These are phyloP conservation scores for Filobasidium wieringae DNA, from an alignment of 768 basidiomycete species.

Conservation along the genomic window DNA sequence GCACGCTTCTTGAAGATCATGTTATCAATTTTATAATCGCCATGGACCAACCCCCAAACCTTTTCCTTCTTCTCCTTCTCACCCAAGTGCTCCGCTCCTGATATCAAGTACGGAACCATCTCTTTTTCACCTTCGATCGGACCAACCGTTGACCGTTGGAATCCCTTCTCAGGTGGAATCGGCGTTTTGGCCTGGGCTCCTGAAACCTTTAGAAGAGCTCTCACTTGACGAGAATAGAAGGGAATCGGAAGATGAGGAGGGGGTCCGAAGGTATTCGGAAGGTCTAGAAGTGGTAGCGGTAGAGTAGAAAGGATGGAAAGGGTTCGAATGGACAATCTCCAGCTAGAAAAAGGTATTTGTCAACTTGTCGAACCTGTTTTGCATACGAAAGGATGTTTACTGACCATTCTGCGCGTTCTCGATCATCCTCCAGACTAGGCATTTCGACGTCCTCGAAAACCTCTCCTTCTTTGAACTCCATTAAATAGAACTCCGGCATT, in stretches of 20 bases:
- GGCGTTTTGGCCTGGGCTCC: constrained; percentile 54
- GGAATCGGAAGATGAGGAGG: constrained; percentile 35
- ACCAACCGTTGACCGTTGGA: constrained; percentile 46
- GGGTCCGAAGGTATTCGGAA: constrained; percentile 43
- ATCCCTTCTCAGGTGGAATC: constrained; percentile 45
- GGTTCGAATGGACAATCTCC: constrained; percentile 30
- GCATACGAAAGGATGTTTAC: constrained; percentile 20
- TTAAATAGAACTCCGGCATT: constrained; percentile 65
- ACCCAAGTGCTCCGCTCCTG: constrained; percentile 49
- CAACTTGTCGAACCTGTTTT: background rate
- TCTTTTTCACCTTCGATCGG: constrained; percentile 60
- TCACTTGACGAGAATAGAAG: constrained; percentile 91
- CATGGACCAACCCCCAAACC: constrained; percentile 66
- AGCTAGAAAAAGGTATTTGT: constrained; percentile 17
- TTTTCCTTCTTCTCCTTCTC: constrained; percentile 59
- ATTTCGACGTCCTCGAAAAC: constrained; percentile 80
- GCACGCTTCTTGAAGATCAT: constrained; percentile 72
- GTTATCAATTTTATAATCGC: constrained; percentile 98
- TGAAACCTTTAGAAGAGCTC: constrained; percentile 70
- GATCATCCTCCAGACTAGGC: constrained; percentile 50
- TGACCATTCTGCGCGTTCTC: constrained; percentile 61
- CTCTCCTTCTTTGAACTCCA: constrained; percentile 89
- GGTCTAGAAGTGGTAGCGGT: constrained; percentile 52
- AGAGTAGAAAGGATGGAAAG: constrained; percentile 38
- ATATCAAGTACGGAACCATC: constrained; percentile 8